These are phyloP conservation scores for Solanum corneliomulleri DNA, from an alignment of 257 asterid species.

Conservation along the genomic window DNA sequence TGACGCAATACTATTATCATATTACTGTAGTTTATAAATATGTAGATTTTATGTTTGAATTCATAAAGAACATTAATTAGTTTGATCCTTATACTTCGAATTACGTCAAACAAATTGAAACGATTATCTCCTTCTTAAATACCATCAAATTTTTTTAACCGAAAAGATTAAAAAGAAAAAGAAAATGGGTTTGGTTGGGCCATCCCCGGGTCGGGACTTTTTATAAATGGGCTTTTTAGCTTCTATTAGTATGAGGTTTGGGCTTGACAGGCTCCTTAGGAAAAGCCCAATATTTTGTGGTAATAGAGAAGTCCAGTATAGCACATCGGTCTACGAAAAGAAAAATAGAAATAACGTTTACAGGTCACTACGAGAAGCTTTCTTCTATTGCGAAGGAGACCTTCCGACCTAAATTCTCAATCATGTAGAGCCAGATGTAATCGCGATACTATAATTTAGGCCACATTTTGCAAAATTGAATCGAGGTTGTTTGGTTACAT, in stretches of 20 bases:
- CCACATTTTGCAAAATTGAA: background rate
- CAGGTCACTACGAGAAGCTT: background rate
- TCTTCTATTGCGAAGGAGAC: background rate
- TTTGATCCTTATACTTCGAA: background rate
- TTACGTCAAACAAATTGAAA: background rate
- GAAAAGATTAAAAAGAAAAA: no score
- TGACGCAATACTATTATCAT: background rate
- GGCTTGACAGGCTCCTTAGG: background rate
- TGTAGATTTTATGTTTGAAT: background rate
- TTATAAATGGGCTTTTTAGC: background rate
- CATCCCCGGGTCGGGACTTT: no score
- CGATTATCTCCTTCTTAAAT: no score
- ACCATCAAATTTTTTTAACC: no score
- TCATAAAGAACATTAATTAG: background rate
- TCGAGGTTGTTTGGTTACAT: background rate
- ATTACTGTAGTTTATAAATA: no score
- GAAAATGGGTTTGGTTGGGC: no score
- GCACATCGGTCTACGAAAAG: background rate
- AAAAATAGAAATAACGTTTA: background rate
- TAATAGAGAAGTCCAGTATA: background rate
- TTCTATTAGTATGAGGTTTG: background rate
- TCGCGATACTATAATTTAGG: background rate
- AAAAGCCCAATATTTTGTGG: background rate
- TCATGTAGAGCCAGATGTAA: background rate
- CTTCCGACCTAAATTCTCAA: background rate